Evolutionary conservation across 1,284 basidiomycete species (phyloP).

Genomic region (Leccinum angustisporum): DNA sequence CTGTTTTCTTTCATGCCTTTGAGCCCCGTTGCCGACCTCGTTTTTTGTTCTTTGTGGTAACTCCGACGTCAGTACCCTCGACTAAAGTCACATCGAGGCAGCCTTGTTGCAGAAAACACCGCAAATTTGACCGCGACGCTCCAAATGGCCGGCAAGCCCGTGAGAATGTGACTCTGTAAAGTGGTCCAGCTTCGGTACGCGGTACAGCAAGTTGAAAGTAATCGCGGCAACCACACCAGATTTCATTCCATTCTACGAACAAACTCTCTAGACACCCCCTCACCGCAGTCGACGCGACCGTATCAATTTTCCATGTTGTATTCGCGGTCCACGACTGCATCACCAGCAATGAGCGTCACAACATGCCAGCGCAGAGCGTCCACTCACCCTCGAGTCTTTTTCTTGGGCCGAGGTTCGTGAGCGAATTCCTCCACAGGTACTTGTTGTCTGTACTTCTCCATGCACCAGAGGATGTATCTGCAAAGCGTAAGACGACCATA

Average conservation of each 20-base stretch:
- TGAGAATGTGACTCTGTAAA: conserved; percentile 32
- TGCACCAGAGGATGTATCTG: conserved; percentile 81
- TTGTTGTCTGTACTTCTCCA: conserved; percentile 73
- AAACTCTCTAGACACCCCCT: conserved; percentile 16
- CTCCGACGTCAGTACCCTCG: conserved; percentile 38
- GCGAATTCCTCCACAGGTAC: conserved; percentile 58
- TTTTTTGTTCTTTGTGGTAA: conserved; percentile 41
- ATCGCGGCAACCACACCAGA: conserved; percentile 12
- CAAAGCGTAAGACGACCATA: conserved; percentile 6
- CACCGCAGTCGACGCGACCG: conserved; percentile 53
- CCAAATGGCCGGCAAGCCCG: conserved; percentile 25
- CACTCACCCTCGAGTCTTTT: conserved; percentile 74
- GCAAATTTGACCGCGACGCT: conserved; percentile 14
- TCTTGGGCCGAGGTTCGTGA: conserved; percentile 63
- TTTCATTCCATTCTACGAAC: conserved; percentile 6
- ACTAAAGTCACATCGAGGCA: conserved; percentile 35
- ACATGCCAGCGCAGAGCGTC: not conserved
- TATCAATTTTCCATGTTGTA: conserved; percentile 75
- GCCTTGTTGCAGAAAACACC: conserved; percentile 32
- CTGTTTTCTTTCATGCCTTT: conserved; percentile 40
- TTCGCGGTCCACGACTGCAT: conserved; percentile 57
- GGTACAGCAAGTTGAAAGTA: conserved; percentile 18
- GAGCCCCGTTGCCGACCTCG: conserved; percentile 40
- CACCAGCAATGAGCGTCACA: conserved; percentile 1
- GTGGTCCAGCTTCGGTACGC: conserved; percentile 11